A percentile compares a stretch with the other conserved stretches of the same genome.
phyloP scores from a whole-genome alignment of 225 moss, liverwort and hornwort genomes.

The Sphagnum contortum region DNA sequence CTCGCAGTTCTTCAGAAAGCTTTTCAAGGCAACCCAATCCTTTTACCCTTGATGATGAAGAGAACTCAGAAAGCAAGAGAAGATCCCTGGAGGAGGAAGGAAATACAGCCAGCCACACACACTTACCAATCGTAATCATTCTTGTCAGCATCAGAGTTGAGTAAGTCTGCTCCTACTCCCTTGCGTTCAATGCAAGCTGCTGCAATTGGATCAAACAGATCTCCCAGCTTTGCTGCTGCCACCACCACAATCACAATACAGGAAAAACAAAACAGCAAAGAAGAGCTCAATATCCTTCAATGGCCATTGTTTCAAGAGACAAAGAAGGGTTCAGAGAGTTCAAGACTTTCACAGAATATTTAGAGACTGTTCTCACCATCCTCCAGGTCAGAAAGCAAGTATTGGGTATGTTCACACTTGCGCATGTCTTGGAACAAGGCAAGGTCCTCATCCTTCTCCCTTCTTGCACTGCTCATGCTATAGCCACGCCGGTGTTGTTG shows the following conservation, averaged over 20 bases:
- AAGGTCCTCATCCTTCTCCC: slow-evolving; percentile 42
- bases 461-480: slow-evolving; percentile 30
- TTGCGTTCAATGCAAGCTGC: slow-evolving; percentile 24
- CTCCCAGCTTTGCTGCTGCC: slow-evolving; percentile 25
- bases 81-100: too few relatives aligned
- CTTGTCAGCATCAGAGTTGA: slow-evolving; percentile 56
- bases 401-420: slow-evolving; percentile 32
- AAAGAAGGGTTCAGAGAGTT: too few relatives aligned
- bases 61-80: too few relatives aligned
- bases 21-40: too few relatives aligned
- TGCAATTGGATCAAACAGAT: slow-evolving; percentile 16
- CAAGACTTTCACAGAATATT: too few relatives aligned
- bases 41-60: too few relatives aligned
- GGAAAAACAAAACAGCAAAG: too few relatives aligned
- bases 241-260: slow-evolving; percentile 2
- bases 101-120: background rate
- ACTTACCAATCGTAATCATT: slow-evolving; percentile 54
- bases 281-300: too few relatives aligned
- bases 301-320: too few relatives aligned
- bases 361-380: background rate
- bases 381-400: slow-evolving; percentile 12
- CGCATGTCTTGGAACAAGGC: slow-evolving; percentile 49
- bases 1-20: too few relatives aligned
- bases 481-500: slow-evolving; percentile 32
- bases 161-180: slow-evolving; percentile 39